Conservation (phyloP, 139 green algal genomes). For the Chlorella sp. region DNA sequence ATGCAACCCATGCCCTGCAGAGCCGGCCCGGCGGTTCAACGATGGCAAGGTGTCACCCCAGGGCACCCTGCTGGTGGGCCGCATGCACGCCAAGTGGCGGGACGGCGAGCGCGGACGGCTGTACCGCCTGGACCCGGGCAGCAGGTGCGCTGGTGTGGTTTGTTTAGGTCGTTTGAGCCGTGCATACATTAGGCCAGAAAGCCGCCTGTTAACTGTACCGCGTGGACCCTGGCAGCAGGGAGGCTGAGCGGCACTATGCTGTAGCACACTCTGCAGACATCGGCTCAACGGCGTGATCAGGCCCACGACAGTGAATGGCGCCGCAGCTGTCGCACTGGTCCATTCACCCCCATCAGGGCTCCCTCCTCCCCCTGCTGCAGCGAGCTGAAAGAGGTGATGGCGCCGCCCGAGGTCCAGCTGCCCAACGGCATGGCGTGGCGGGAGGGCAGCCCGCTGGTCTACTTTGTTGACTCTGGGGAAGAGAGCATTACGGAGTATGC, state of each 20-base stretch:
- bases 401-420: slow-evolving; percentile 26
- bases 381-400: slow-evolving; percentile 12
- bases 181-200: no score
- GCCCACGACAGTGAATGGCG: no score
- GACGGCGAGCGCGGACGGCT: slow-evolving; percentile 51
- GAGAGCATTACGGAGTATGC: slow-evolving; percentile 37
- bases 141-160: not conserved
- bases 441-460: slow-evolving; percentile 38
- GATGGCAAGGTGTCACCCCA: slow-evolving; percentile 61
- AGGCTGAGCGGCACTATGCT: no score
- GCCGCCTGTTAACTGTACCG: no score
- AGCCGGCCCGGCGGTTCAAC: slow-evolving; percentile 50
- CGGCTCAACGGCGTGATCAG: no score
- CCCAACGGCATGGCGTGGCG: slow-evolving; percentile 69
- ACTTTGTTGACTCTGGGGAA: slow-evolving; percentile 47
- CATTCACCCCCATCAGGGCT: no score
- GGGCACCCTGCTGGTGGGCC: slow-evolving; percentile 53
- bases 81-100: slow-evolving; percentile 57
- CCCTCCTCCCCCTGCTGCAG: no score
- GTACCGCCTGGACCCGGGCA: slow-evolving; percentile 50
- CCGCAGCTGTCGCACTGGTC: no score
- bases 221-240: no score
- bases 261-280: no score
- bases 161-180: no score
- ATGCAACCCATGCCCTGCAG: not conserved